phyloP scores from a whole-genome alignment of 2,329 filamentous ascomycete genomes.

The Aspergillus sp. region DNA sequence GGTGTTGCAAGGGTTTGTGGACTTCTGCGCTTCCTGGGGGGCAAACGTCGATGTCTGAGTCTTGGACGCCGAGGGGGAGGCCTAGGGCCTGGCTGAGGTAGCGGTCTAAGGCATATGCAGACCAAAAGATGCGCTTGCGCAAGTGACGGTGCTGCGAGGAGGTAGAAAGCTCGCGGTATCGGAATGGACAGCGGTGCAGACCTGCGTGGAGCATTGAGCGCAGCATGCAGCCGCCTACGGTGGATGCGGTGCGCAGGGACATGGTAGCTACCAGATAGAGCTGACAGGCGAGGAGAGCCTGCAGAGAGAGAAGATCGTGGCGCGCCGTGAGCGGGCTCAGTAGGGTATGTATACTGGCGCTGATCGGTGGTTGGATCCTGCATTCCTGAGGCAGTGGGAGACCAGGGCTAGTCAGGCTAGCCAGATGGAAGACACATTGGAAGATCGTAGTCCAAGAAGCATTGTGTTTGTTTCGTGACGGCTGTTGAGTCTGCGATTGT shows the following conservation, averaged over 20 bases:
- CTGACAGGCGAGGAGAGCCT: constrained; percentile 51
- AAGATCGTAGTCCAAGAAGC: constrained; percentile 42
- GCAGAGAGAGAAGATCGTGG: constrained; percentile 49
- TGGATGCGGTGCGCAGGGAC: constrained; percentile 51
- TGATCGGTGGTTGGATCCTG: constrained; percentile 39
- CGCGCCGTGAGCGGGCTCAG: constrained; percentile 40
- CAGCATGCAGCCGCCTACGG: constrained; percentile 48
- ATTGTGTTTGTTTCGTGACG: constrained; percentile 20
- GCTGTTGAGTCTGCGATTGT: not conserved
- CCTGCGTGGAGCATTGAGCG: constrained; percentile 52
- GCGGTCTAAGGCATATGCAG: constrained; percentile 42
- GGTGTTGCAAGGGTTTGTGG: constrained; percentile 28
- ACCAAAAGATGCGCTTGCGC: constrained; percentile 45
- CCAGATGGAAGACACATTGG: constrained; percentile 54
- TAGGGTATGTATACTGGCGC: constrained; percentile 33
- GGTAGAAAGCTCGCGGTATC: constrained; percentile 45
- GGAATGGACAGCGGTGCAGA: constrained; percentile 53
- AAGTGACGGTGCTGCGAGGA: constrained; percentile 40
- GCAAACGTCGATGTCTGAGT: constrained; percentile 47
- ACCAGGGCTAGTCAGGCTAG: constrained; percentile 35
- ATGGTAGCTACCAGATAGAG: constrained; percentile 51
- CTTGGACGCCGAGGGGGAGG: constrained; percentile 42
- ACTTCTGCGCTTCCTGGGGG: constrained; percentile 47
- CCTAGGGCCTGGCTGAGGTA: constrained; percentile 43
- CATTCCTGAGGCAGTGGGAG: constrained; percentile 33